Percentiles rank a stretch among this genome's conserved stretches.
These are phyloP conservation scores for Penicillium sp. DNA, from an alignment of 2,329 filamentous ascomycete genomes.

Conservation along the genomic window DNA sequence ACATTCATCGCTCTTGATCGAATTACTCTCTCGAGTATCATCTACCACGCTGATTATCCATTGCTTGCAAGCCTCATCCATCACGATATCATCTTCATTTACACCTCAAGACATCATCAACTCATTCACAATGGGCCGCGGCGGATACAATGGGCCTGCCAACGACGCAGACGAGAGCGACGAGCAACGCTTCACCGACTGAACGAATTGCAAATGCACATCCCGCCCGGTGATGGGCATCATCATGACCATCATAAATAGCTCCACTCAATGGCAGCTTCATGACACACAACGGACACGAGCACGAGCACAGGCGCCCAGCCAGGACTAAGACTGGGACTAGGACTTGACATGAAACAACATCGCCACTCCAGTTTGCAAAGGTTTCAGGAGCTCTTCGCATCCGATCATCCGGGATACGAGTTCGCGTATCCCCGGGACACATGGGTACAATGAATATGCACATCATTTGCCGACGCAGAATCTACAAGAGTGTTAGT, in stretches of 20 bases:
- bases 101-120: slow-evolving; percentile 1
- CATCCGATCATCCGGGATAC: not conserved
- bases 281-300: not conserved
- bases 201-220: not conserved
- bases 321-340: not conserved
- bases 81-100: not conserved
- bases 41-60: not conserved
- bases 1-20: not conserved
- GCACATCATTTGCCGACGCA: slow-evolving; percentile 57
- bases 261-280: not conserved
- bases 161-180: slow-evolving; percentile 1
- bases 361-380: not conserved
- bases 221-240: not conserved
- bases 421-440: slow-evolving; percentile 1
- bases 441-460: slow-evolving; percentile 4
- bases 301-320: not conserved
- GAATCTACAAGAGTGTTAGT: slow-evolving; percentile 46
- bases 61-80: not conserved
- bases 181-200: not conserved
- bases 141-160: slow-evolving; percentile 25
- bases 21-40: not conserved
- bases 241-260: not conserved
- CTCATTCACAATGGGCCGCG: slow-evolving; percentile 38
- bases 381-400: not conserved
- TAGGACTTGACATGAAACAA: not conserved